Evolutionary conservation across 2,329 filamentous ascomycete genomes (phyloP), one percentile per base, ranked within the genome.

Genomic region (Tolypocladium inflatum): DNA sequence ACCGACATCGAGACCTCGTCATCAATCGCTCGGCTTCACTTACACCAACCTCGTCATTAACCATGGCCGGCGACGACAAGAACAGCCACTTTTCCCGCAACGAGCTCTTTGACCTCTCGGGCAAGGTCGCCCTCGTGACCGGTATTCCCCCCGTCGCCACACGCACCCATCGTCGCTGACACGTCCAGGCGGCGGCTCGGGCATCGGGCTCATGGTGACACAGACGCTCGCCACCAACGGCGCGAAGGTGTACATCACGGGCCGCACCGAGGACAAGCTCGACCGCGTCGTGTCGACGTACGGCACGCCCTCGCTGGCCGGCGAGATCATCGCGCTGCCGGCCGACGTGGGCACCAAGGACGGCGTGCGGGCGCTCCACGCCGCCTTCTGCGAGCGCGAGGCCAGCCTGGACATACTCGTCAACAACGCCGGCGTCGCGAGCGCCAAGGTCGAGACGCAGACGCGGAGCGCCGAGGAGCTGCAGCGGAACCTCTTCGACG

Each of bases 201-300:
- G 85, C 33, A 86, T 89, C 56, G 86, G 86, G 5, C 78, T 86
- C 57, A 89, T 89, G 85, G 84, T 85, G 50, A 81, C 83, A 2
- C 82, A 88, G 63, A 81, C 85, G 8, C 84, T 88, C 57, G 82
- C 88, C 0, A 73, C 77, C 59, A 89, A 88, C 69, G 85, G 86
- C 60, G 82, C 81, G 59, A 87, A 81, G 61, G 87, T 90, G 7
- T 90, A 89, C 75, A 86, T 90, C 61, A 84, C 83, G 30, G 86
- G 87, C 38, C 83, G 82, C 19, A 84, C 82, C 50, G 74, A 76
- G 33, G 85, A 84, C 65, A 86, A 87, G 66, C 76, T 87, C 54
- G 82, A 85, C 21, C 80, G 74, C 38, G 80, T 83, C 2, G 82
- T 82, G 52, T 70, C 85, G 58, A 82, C 79, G 55, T 83, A 83